Base-by-base conservation (phyloP, 2,329 filamentous ascomycete species). In the Beauveria rudraprayagi region DNA sequence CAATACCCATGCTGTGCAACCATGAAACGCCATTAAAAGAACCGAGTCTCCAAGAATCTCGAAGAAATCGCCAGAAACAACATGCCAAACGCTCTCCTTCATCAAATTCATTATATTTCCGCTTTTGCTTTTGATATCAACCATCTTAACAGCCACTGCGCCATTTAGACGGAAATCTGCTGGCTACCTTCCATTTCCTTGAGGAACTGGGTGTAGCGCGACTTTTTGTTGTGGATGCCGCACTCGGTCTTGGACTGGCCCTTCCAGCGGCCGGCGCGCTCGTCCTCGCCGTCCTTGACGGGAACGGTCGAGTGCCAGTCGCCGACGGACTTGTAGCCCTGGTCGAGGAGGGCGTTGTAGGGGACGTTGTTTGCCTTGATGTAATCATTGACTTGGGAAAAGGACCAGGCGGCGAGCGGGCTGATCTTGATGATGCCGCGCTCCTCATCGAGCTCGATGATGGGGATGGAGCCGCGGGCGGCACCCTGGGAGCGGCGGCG, bases 271-370 rank as follows among this genome's bases (percentile, higher is more conserved):
- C 94, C 94, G 9, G 94, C 89, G 56, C 94, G 88, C 84, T 99
- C 94, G 70, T 97, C 94, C 77, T 99, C 94, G 66, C 90, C 90
- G 62, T 93, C 91, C 65, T 82, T 86, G 63, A 97, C 92, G 14
- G 94, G 92, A 67, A 86, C 88, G 4, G 94, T 99, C 56, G 92
- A 96, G 82, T 99, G 94, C 91, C 92, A 97, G 80, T 99, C 94
- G 64, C 94, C 94, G 65, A 99, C 83, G 66, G 91, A 96, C 83
- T 97, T 97, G 83, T 99, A 99, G n/a, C 94, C 94, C 63, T 81
- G 83, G 77, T 97, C 91, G 52, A 99, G 83, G 34, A 99, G 84
- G 64, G 83, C 86, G 73, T 99, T 99, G 82, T 96, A 97, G 0
- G 94, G 94, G 4, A 99, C 92, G 63, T 91, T 77, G 80, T 97